Percentiles rank a stretch among this genome's conserved stretches.
phyloP scores from a whole-genome alignment of 2,329 filamentous ascomycete species.

The Clathrospora elynae region DNA sequence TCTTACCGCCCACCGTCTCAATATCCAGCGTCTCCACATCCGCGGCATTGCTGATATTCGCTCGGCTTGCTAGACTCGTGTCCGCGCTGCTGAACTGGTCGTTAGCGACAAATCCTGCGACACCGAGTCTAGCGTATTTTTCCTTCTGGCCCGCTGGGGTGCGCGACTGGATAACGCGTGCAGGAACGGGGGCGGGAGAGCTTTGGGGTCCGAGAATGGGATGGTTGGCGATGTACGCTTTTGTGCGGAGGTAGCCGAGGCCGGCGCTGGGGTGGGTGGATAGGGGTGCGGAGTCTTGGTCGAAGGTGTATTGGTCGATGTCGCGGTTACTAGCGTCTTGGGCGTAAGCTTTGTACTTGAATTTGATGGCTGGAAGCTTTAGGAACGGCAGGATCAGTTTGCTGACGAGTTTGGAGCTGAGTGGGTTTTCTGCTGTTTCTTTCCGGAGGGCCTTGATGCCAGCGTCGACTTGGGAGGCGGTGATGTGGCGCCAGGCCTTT shows the following conservation, averaged over 20 bases:
- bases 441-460: slow-evolving; percentile 51
- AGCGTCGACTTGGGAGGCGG: slow-evolving; percentile 29
- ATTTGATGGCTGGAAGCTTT: slow-evolving; percentile 56
- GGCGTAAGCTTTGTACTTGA: slow-evolving; percentile 30
- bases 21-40: slow-evolving; percentile 50
- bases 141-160: slow-evolving; percentile 20
- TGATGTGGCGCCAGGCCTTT: slow-evolving; percentile 36
- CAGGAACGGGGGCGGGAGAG: slow-evolving; percentile 58
- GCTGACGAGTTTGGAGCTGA: slow-evolving; percentile 58
- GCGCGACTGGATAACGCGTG: slow-evolving; percentile 59
- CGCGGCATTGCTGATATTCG: slow-evolving; percentile 7
- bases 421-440: slow-evolving; percentile 53
- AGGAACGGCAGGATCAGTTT: slow-evolving; percentile 60
- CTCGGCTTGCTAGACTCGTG: slow-evolving; percentile 29
- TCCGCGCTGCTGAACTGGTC: slow-evolving; percentile 45
- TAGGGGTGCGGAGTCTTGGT: slow-evolving; percentile 51
- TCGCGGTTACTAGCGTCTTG: slow-evolving; percentile 38
- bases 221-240: slow-evolving; percentile 63
- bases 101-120: slow-evolving; percentile 52
- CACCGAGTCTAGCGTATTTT: slow-evolving; percentile 48
- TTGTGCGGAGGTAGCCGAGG: slow-evolving; percentile 64
- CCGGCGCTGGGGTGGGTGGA: slow-evolving; percentile 70
- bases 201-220: slow-evolving; percentile 65
- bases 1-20: slow-evolving; percentile 55
- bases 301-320: slow-evolving; percentile 30